phyloP scores from a whole-genome alignment of 768 basidiomycete species.

The Mycena leptocephala region DNA sequence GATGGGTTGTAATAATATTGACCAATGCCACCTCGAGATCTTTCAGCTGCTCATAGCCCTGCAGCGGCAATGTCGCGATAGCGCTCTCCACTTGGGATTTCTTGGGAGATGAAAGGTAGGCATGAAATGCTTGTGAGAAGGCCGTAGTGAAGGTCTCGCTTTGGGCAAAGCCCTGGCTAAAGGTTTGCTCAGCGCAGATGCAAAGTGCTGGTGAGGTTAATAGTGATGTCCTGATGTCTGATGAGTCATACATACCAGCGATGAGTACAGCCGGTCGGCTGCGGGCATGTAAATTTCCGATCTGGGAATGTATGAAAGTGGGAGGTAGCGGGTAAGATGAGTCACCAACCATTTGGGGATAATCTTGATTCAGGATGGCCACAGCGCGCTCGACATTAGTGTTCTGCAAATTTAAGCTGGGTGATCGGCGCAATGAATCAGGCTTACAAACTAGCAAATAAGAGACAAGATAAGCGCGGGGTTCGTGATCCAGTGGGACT shows the following conservation, averaged over 20 bases:
- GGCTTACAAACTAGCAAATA: constrained; percentile 10
- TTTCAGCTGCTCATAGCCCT: neutral
- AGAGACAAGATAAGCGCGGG: neutral
- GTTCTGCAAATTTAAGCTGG: neutral
- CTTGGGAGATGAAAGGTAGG: neutral
- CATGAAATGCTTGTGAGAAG: neutral
- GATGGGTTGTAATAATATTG: neutral
- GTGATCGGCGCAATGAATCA: neutral
- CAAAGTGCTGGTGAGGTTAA: neutral
- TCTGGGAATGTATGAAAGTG: neutral
- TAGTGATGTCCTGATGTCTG: neutral
- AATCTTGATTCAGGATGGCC: neutral
- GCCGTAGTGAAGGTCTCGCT: neutral
- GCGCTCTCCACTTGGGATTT: constrained; percentile 2
- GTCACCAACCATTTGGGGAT: constrained; percentile 3
- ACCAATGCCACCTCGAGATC: neutral
- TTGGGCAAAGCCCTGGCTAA: neutral
- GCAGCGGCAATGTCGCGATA: neutral
- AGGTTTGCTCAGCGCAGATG: constrained; percentile 12
- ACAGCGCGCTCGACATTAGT: neutral
- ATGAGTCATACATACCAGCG: neutral
- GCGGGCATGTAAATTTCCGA: neutral
- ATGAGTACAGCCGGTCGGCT: neutral
- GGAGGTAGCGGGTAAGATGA: neutral
- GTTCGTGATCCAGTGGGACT: neutral